These are phyloP conservation scores for Fusarium compactum DNA, from an alignment of 2,329 filamentous ascomycete genomes.

Conservation along the genomic window DNA sequence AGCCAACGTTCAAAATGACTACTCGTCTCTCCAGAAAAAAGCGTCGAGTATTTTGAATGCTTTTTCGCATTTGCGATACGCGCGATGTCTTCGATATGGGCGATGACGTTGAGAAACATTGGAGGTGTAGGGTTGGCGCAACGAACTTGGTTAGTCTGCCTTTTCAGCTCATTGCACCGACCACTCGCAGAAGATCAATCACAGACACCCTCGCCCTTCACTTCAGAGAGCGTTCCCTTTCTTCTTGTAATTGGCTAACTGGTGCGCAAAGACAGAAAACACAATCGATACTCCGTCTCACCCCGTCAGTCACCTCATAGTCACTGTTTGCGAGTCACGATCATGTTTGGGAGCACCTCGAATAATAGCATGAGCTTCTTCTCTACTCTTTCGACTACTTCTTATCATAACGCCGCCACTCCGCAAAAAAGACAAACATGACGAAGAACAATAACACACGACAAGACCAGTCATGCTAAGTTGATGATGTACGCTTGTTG, in stretches of 20 bases:
- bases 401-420: not conserved
- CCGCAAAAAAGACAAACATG: not conserved
- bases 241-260: not conserved
- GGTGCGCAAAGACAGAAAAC: not conserved
- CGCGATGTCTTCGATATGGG: too few species aligned
- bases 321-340: not conserved
- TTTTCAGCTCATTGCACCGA: not conserved
- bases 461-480: too few species aligned
- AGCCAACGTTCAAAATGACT: too few species aligned
- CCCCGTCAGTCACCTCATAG: not conserved
- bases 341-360: not conserved
- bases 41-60: not conserved
- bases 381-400: constrained; percentile 11
- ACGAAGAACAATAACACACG: not conserved
- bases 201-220: too few species aligned
- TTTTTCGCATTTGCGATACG: not conserved
- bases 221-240: not conserved
- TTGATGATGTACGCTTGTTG: too few species aligned
- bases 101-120: not conserved
- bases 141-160: not conserved
- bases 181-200: not conserved
- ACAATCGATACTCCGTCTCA: accelerated
- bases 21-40: not conserved
- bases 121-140: constrained; percentile 17
- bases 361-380: constrained; percentile 26